Percentiles rank a stretch among this genome's conserved stretches.
These are phyloP conservation scores for Sarocladium oryzae DNA, from an alignment of 2,329 filamentous ascomycete species.

Conservation along the genomic window DNA sequence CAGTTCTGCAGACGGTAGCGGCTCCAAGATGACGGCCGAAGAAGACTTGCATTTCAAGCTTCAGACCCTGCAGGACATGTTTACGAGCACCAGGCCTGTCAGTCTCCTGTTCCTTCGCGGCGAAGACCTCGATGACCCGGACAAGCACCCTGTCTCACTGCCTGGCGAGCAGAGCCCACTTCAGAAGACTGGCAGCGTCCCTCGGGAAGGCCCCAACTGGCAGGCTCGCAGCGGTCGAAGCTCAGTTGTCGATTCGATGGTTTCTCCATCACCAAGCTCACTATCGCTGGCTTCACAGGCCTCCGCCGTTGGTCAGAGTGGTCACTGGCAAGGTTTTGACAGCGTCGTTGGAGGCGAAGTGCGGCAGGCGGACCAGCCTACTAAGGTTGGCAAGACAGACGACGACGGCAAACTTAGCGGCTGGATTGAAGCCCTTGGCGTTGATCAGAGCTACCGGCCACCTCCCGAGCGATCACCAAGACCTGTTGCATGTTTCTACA, in stretches of 20 bases:
- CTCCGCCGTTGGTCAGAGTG: conserved; percentile 33
- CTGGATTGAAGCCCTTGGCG: conserved; percentile 86
- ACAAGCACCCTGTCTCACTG: conserved; percentile 68
- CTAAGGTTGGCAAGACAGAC: conserved; percentile 46
- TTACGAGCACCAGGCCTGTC: conserved; percentile 72
- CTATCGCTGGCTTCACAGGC: conserved; percentile 54
- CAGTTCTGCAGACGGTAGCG: conserved; percentile 45
- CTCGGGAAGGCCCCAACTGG: conserved; percentile 44
- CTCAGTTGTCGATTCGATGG: conserved; percentile 55
- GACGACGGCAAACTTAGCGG: conserved; percentile 62
- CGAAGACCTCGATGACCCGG: conserved; percentile 72
- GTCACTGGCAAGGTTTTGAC: conserved; percentile 53
- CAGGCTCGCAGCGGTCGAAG: conserved; percentile 45
- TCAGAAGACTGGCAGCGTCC: conserved; percentile 37
- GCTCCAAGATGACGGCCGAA: conserved; percentile 47
- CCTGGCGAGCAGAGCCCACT: conserved; percentile 60
- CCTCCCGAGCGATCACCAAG: conserved; percentile 66
- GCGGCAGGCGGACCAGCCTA: conserved; percentile 41
- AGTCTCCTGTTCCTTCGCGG: conserved; percentile 74
- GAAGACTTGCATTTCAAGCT: conserved; percentile 77
- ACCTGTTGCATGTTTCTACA: conserved; percentile 81
- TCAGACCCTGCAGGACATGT: conserved; percentile 78
- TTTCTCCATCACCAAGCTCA: conserved; percentile 62
- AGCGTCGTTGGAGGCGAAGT: conserved; percentile 44
- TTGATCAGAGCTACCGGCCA: conserved; percentile 79